These are phyloP conservation scores for Coccomyxa subellipsoidea DNA, from an alignment of 163 green algal genomes.

Conservation along the genomic window DNA sequence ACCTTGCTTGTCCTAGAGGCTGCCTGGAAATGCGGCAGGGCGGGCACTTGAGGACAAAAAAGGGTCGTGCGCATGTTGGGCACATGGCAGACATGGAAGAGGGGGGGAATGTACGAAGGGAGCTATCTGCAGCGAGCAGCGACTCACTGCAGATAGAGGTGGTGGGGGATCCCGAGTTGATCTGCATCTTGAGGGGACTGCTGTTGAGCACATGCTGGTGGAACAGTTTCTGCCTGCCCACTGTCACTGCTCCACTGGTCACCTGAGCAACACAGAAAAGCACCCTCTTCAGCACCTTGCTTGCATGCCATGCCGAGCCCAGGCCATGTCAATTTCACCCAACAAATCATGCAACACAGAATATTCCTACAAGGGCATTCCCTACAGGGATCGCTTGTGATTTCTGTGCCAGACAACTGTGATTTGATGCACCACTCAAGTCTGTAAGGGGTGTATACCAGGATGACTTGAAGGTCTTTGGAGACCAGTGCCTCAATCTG, in stretches of 20 bases:
- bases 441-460: constrained; percentile 17
- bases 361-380: not conserved
- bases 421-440: not conserved
- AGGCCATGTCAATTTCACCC: not conserved
- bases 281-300: not conserved
- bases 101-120: not conserved
- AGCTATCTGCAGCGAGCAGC: not conserved
- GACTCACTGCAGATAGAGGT: constrained; percentile 6
- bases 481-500: constrained; percentile 43
- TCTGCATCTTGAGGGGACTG: constrained; percentile 40
- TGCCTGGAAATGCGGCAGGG: too few species aligned
- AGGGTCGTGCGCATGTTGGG: too few species aligned
- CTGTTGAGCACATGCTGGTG: constrained; percentile 50
- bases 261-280: constrained; percentile 15
- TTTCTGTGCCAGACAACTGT: not conserved
- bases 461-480: constrained; percentile 45
- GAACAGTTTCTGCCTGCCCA: constrained; percentile 57
- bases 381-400: too few species aligned
- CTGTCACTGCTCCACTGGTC: constrained; percentile 47
- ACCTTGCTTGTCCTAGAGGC: too few species aligned
- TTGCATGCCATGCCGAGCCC: not conserved
- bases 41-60: too few species aligned
- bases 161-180: not conserved
- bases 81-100: not conserved
- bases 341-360: not conserved